Conservation (phyloP, 225 moss, liverwort and hornwort species). For the Pleurozium schreberi region DNA sequence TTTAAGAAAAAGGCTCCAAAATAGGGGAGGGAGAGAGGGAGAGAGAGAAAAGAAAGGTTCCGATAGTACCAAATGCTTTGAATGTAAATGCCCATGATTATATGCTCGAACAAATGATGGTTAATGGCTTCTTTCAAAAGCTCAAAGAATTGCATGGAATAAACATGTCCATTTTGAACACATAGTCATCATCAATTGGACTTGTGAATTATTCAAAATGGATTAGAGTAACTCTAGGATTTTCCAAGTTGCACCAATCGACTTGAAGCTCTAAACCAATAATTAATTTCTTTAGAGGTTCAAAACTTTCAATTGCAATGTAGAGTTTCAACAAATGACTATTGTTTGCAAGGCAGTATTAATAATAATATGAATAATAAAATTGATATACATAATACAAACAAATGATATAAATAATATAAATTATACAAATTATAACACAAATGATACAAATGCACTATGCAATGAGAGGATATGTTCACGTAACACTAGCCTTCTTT, state of each 20-base stretch:
- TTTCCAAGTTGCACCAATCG: neutral
- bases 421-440: neutral
- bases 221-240: neutral
- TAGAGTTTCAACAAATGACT: accelerated
- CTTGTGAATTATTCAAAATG: neutral
- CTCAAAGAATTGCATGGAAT: accelerated
- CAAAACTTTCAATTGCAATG: accelerated
- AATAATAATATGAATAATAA: neutral
- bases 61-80: neutral
- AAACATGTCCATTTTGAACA: neutral
- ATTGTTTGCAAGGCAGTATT: accelerated
- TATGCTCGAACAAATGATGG: neutral
- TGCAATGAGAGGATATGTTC: neutral
- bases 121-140: neutral
- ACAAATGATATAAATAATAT: neutral
- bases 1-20: neutral
- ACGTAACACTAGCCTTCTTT: neutral
- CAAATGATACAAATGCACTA: neutral
- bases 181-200: no score
- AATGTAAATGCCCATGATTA: no score
- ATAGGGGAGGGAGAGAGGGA: neutral
- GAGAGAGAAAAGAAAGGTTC: neutral
- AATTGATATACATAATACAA: no score
- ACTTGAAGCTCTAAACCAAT: neutral
- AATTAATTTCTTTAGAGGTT: neutral